Percentiles rank a stretch among this genome's conserved stretches.
Evolutionary conservation across 768 basidiomycete genomes (phyloP).

Genomic region (Sistotremastrum niveocremeum): DNA sequence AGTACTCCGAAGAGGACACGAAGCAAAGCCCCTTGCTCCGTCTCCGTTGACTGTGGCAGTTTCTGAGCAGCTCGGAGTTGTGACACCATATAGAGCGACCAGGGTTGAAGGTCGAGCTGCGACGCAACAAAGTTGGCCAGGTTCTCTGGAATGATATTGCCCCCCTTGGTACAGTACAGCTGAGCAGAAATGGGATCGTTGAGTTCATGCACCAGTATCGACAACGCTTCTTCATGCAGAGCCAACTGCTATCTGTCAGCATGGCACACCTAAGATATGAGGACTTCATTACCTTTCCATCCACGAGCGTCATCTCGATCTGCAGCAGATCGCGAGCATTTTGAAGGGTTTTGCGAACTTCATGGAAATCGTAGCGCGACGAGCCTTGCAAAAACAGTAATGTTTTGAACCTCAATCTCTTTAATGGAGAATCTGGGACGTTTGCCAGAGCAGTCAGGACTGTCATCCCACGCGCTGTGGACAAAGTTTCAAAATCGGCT

Average conservation of each 20-base stretch:
- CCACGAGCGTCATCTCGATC: slow-evolving; percentile 65
- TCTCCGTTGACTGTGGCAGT: slow-evolving; percentile 14
- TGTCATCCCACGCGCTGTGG: too few relatives aligned
- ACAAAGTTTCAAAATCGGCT: too few relatives aligned
- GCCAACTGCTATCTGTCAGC: slow-evolving; percentile 24
- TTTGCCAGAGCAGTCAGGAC: not conserved
- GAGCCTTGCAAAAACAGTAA: slow-evolving; percentile 76
- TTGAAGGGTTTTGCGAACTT: slow-evolving; percentile 30
- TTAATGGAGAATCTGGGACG: slow-evolving; percentile 45
- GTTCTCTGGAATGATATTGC: slow-evolving; percentile 55
- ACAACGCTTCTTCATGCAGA: slow-evolving; percentile 49
- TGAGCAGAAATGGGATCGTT: slow-evolving; percentile 71
- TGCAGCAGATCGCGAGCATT: slow-evolving; percentile 40
- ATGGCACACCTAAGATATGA: too few relatives aligned
- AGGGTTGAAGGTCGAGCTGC: slow-evolving; percentile 35
- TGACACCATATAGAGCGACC: slow-evolving; percentile 29
- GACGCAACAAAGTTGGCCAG: slow-evolving; percentile 38
- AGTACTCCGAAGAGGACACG: too few relatives aligned
- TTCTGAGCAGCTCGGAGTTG: not conserved
- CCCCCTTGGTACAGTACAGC: slow-evolving; percentile 71
- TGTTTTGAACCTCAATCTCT: slow-evolving; percentile 58
- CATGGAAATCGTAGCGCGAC: slow-evolving; percentile 43
- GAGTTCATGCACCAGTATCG: slow-evolving; percentile 52
- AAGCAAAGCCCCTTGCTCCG: slow-evolving; percentile 8
- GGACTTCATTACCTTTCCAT: slow-evolving; percentile 47